Evolutionary conservation across 345 rosid genomes (phyloP).

Genomic region (Turnera subulata): DNA sequence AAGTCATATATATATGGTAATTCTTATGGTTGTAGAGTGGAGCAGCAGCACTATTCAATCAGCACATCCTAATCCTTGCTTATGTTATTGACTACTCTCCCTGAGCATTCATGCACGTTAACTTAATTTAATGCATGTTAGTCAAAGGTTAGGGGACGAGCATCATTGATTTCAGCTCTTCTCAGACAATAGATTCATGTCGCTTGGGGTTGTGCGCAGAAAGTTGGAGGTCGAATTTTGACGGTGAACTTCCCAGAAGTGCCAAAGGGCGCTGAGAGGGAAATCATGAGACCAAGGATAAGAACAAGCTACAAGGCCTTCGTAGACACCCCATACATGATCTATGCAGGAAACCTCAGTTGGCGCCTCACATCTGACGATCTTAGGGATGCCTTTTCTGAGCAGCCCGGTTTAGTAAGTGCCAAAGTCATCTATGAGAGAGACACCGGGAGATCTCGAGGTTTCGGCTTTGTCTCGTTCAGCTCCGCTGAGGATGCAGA

Average conservation of each 20-base stretch:
- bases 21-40: no score
- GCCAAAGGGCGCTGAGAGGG: conserved; percentile 90
- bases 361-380: conserved; percentile 74
- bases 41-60: no score
- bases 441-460: conserved; percentile 71
- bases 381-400: conserved; percentile 65
- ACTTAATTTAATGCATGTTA: no score
- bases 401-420: conserved; percentile 69
- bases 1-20: no score
- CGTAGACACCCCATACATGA: conserved; percentile 74
- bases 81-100: no score
- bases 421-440: conserved; percentile 79
- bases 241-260: conserved; percentile 95
- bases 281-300: conserved; percentile 57
- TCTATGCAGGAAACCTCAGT: conserved; percentile 87
- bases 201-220: conserved; percentile 38
- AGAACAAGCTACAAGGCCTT: conserved; percentile 47
- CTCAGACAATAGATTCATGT: no score
- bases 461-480: conserved; percentile 80
- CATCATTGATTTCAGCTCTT: no score
- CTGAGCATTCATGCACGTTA: no score
- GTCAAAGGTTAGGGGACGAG: neutral
- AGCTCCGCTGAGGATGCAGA: conserved; percentile 60
- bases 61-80: no score
- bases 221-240: conserved; percentile 76